phyloP scores from a whole-genome alignment of 495 filamentous ascomycete genomes.

The Tuber aestivum region DNA sequence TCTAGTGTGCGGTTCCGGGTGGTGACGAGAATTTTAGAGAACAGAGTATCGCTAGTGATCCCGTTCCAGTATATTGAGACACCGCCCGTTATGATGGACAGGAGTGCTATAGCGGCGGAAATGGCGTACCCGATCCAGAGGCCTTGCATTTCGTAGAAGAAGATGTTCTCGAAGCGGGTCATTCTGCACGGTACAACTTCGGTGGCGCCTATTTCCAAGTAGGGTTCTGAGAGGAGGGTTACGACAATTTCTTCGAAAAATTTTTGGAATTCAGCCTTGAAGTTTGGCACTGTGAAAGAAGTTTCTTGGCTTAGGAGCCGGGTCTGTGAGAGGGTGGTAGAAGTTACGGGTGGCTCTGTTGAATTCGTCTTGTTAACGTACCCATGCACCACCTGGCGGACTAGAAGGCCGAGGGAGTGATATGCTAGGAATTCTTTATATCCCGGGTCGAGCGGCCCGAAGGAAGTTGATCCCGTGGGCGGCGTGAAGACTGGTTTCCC shows the following conservation, averaged over 20 bases:
- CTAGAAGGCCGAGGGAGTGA: slow-evolving; percentile 40
- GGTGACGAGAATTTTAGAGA: slow-evolving; percentile 47
- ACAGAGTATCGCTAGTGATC: slow-evolving; percentile 44
- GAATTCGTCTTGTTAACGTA: slow-evolving; percentile 34
- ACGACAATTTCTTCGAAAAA: slow-evolving; percentile 46
- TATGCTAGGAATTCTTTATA: slow-evolving; percentile 43
- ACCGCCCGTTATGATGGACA: slow-evolving; percentile 41
- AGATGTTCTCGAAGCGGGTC: slow-evolving; percentile 40
- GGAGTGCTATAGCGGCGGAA: slow-evolving; percentile 38
- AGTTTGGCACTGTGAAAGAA: slow-evolving; percentile 35
- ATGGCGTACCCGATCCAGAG: slow-evolving; percentile 47
- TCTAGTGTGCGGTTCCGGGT: slow-evolving; percentile 46
- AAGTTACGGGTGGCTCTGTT: slow-evolving; percentile 32
- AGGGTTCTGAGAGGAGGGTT: slow-evolving; percentile 43
- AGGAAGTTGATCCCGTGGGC: background rate
- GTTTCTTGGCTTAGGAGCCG: slow-evolving; percentile 40
- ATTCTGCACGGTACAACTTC: slow-evolving; percentile 31
- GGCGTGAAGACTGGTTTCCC: slow-evolving; percentile 14
- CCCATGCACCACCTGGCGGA: slow-evolving; percentile 42
- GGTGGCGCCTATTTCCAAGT: slow-evolving; percentile 40
- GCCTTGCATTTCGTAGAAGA: slow-evolving; percentile 36
- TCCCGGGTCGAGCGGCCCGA: slow-evolving; percentile 2
- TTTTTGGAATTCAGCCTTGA: slow-evolving; percentile 31
- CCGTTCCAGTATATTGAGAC: slow-evolving; percentile 43
- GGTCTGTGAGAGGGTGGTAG: slow-evolving; percentile 42